A percentile compares a stretch with the other conserved stretches of the same genome.
Conservation (phyloP, 2,329 filamentous ascomycete species). For the Penicillium sp. region DNA sequence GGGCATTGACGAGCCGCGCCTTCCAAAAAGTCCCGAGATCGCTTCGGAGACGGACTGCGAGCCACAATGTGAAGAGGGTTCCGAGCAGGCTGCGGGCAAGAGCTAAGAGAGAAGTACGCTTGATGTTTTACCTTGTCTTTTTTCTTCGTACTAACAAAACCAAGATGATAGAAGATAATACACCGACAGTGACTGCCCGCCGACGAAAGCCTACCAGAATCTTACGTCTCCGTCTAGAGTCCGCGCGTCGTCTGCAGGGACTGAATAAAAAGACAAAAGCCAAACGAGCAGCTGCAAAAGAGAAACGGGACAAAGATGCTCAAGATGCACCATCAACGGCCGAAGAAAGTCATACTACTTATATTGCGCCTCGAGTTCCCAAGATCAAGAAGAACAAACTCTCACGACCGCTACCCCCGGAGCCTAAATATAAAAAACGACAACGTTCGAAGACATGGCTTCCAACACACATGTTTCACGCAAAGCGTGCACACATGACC, state of each 20-base stretch:
- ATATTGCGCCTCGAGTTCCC: constrained; percentile 45
- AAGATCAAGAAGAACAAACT: constrained; percentile 69
- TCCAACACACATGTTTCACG: constrained; percentile 89
- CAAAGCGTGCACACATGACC: constrained; percentile 88
- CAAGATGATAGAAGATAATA: constrained; percentile 87
- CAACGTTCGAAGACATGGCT: constrained; percentile 90
- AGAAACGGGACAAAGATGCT: constrained; percentile 31
- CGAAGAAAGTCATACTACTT: constrained; percentile 26
- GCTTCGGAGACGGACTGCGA: constrained; percentile 81
- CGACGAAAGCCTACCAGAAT: constrained; percentile 43
- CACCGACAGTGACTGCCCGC: constrained; percentile 67
- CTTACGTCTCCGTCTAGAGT: constrained; percentile 63
- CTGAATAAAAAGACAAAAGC: constrained; percentile 49
- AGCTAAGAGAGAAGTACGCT: constrained; percentile 58
- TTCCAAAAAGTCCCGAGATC: constrained; percentile 88
- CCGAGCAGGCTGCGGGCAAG: constrained; percentile 70
- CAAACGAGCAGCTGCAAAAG: constrained; percentile 42
- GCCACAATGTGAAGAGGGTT: constrained; percentile 89
- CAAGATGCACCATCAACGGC: constrained; percentile 20
- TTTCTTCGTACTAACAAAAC: neutral
- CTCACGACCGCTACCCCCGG: constrained; percentile 59
- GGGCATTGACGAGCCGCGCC: constrained; percentile 62
- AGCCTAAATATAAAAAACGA: constrained; percentile 74
- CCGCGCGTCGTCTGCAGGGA: constrained; percentile 65
- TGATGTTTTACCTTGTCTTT: neutral